These are phyloP conservation scores for Penicillium tannophilum DNA, from an alignment of 495 filamentous ascomycete genomes.

Conservation along the genomic window DNA sequence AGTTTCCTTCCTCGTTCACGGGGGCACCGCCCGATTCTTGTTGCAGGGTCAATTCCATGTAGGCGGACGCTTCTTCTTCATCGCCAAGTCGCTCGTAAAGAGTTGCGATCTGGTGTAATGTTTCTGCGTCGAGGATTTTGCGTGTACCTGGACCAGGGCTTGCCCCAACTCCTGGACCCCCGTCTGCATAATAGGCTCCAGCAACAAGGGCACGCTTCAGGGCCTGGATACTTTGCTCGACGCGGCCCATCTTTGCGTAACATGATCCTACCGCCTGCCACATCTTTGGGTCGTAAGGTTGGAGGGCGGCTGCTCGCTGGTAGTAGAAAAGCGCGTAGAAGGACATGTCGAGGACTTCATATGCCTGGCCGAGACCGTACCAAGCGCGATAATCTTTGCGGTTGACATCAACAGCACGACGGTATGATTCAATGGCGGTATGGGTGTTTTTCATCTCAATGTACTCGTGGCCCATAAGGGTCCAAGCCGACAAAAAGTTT, in stretches of 20 bases:
- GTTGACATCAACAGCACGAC: conserved; percentile 94
- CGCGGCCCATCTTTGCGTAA: conserved; percentile 80
- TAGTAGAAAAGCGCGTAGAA: conserved; percentile 97
- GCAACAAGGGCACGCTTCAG: conserved; percentile 88
- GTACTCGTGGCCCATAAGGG: conserved; percentile 98
- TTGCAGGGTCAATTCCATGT: conserved; percentile 92
- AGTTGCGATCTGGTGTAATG: conserved; percentile 82
- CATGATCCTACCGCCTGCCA: conserved; percentile 95
- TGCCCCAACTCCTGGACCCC: conserved; percentile 26
- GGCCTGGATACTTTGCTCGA: conserved; percentile 87
- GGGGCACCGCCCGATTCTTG: conserved; percentile 70
- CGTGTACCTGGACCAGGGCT: conserved; percentile 27
- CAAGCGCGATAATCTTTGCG: conserved; percentile 96
- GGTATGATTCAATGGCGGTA: conserved; percentile 95
- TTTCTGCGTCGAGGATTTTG: conserved; percentile 82
- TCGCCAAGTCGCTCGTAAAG: conserved; percentile 83
- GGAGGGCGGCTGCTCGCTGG: conserved; percentile 87
- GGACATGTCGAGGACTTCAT: conserved; percentile 97
- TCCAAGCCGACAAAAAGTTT: conserved; percentile 93
- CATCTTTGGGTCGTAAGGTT: conserved; percentile 95
- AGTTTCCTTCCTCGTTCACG: conserved; percentile 32
- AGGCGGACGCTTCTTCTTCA: conserved; percentile 76
- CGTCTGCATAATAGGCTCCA: conserved; percentile 76
- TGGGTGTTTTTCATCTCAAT: conserved; percentile 99
- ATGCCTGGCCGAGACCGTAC: conserved; percentile 97